A percentile compares a stretch with the other conserved stretches of the same genome.
These are phyloP conservation scores for Penicillium mononematosum DNA, from an alignment of 495 filamentous ascomycete genomes.

Conservation along the genomic window DNA sequence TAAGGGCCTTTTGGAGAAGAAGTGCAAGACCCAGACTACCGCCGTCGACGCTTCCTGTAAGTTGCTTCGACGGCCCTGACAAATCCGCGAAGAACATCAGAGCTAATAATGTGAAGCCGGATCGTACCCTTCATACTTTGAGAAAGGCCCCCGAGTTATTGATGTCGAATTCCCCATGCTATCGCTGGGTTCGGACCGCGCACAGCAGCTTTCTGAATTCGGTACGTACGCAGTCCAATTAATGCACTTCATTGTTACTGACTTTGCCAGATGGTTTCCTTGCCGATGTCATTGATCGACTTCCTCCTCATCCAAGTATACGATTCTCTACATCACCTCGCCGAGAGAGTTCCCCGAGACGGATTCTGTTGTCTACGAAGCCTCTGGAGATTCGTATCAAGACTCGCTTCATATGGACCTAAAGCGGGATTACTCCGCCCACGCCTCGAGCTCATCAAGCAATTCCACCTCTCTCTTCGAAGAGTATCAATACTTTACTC, in stretches of 20 bases:
- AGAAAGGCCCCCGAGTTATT: conserved; percentile 49
- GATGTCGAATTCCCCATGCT: conserved; percentile 53
- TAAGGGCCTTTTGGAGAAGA: conserved; percentile 48
- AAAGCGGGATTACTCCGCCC: conserved; percentile 53
- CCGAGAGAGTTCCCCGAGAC: conserved; percentile 42
- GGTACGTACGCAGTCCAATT: conserved; percentile 33
- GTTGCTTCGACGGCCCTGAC: conserved; percentile 19
- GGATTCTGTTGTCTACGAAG: conserved; percentile 49
- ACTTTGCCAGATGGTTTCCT: conserved; percentile 56
- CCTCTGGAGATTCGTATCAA: conserved; percentile 49
- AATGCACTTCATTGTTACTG: background rate
- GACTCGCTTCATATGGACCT: conserved; percentile 55
- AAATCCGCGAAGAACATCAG: background rate
- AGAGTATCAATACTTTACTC: conserved; percentile 87
- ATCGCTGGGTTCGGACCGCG: conserved; percentile 37
- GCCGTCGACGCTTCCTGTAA: conserved; percentile 64
- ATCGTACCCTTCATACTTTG: conserved; percentile 45
- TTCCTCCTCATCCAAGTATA: conserved; percentile 57
- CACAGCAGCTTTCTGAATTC: conserved; percentile 46
- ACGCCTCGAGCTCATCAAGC: conserved; percentile 16
- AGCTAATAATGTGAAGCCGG: conserved; percentile 39
- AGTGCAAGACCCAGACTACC: conserved; percentile 52
- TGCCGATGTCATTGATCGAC: conserved; percentile 53
- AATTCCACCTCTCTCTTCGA: conserved; percentile 67
- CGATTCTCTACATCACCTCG: conserved; percentile 61